Base-by-base conservation (phyloP, 306 rosid species). In the Malus orientalis region DNA sequence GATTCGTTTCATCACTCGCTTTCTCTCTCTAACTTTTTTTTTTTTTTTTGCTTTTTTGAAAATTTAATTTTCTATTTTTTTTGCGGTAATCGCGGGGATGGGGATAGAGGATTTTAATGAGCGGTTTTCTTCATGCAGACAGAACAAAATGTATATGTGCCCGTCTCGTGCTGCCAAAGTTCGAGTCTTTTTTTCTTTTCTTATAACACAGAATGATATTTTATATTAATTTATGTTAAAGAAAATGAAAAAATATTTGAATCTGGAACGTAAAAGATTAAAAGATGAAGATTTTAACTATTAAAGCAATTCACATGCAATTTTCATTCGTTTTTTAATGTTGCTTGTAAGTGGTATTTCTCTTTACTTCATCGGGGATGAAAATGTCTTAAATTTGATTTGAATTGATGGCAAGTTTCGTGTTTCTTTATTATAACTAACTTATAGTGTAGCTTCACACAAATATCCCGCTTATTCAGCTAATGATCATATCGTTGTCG, bases 21-120 rank as follows among this genome's bases (percentile, higher is more conserved):
- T 22, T 58, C 29, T 58, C 62, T 27, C 69, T 18, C 1, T 23
- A 11, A 16, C 38, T 4, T 23, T 29, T 27, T 25, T 23, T 29
- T 29, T 32, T 15, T 72, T 16, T 29, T 62, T 70, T 2, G 29
- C 54, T 57, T 16, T 77, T 73, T 23, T 10, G 3, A 9, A 49
- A 15, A 11, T 44, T 27, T 32, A 32, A 23, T 42, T 27, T 47
- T 32, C 49, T 36, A 18, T 36, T 78, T 59, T n/a, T 64, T 64
- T n/a, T 64, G 89, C 97, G 93, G 80, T 74, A 81, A 91, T 96
- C 79, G 87, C 97, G 98, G 97, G 64, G 86, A 75, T 59, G 42
- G 84, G 82, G 76, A 76, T 47, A 75, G 45, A 65, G 71, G 70
- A 42, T 62, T 79, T 74, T 60, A 77, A 80, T 67, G 82, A 71